Conservation (phyloP, 257 asterid genomes). For the Thymus quinquecostatus region DNA sequence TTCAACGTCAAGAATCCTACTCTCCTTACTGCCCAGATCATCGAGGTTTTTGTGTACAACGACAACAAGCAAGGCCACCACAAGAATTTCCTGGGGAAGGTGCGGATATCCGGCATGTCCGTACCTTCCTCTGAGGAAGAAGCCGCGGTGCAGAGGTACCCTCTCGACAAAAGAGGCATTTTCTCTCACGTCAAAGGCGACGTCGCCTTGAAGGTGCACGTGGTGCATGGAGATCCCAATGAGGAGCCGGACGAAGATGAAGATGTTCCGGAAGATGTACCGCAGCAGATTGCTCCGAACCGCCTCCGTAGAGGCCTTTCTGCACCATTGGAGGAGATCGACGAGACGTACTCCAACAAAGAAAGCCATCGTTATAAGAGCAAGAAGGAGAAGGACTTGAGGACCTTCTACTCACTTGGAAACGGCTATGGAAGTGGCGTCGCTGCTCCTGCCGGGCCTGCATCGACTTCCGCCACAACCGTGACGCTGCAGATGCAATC, state of each 20-base stretch:
- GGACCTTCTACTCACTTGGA: slow-evolving; percentile 69
- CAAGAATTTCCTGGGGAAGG: slow-evolving; percentile 76
- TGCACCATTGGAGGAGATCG: slow-evolving; percentile 44
- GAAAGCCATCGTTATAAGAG: slow-evolving; percentile 43
- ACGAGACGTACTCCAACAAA: slow-evolving; percentile 34
- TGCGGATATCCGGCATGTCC: slow-evolving; percentile 64
- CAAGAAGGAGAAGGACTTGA: slow-evolving; percentile 57
- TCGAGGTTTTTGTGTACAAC: slow-evolving; percentile 67
- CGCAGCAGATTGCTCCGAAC: neutral
- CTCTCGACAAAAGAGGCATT: slow-evolving; percentile 87
- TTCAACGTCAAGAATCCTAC: slow-evolving; percentile 59
- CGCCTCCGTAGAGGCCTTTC: slow-evolving; percentile 14
- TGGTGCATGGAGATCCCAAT: slow-evolving; percentile 33
- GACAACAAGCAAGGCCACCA: slow-evolving; percentile 58
- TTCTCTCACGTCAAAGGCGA: slow-evolving; percentile 85
- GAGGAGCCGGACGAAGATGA: neutral
- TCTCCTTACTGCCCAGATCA: slow-evolving; percentile 43
- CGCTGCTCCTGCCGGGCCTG: slow-evolving; percentile 42
- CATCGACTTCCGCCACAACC: slow-evolving; percentile 34
- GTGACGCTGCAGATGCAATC: slow-evolving; percentile 70
- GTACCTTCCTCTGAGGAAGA: slow-evolving; percentile 66
- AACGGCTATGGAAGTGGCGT: slow-evolving; percentile 36
- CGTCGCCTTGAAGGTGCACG: slow-evolving; percentile 58
- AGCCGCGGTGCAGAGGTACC: slow-evolving; percentile 64
- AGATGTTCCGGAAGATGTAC: neutral